These are phyloP conservation scores for Lentinula lateritia DNA, from an alignment of 768 basidiomycete species.

Conservation along the genomic window DNA sequence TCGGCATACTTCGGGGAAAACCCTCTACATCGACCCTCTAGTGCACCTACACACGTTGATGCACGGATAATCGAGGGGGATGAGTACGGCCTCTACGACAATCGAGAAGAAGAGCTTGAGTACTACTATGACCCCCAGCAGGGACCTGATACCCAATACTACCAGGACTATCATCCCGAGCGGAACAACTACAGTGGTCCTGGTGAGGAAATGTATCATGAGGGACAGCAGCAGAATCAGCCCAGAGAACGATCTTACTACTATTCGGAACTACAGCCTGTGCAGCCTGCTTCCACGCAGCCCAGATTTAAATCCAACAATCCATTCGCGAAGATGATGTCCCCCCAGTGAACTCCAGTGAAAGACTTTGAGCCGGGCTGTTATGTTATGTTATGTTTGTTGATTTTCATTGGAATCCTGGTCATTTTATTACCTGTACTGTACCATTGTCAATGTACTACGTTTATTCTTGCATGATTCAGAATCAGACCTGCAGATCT, in stretches of 20 bases:
- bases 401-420: no score
- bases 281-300: neutral
- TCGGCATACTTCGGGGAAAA: neutral
- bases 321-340: neutral
- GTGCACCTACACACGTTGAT: neutral
- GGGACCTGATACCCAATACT: neutral
- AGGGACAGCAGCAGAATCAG: neutral
- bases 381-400: no score
- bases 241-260: neutral
- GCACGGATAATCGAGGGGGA: neutral
- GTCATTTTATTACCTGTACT: no score
- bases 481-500: no score
- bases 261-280: neutral
- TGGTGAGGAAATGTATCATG: neutral
- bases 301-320: neutral
- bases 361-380: no score
- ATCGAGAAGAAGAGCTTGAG: neutral
- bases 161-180: neutral
- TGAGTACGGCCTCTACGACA: neutral
- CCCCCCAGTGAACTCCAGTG: neutral
- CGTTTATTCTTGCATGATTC: no score
- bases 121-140: neutral
- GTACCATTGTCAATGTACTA: no score
- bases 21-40: neutral
- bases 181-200: neutral